A percentile compares a stretch with the other conserved stretches of the same genome.
Evolutionary conservation across 129 eudicot species (phyloP).

Genomic region (Flaveria sonorensis): DNA sequence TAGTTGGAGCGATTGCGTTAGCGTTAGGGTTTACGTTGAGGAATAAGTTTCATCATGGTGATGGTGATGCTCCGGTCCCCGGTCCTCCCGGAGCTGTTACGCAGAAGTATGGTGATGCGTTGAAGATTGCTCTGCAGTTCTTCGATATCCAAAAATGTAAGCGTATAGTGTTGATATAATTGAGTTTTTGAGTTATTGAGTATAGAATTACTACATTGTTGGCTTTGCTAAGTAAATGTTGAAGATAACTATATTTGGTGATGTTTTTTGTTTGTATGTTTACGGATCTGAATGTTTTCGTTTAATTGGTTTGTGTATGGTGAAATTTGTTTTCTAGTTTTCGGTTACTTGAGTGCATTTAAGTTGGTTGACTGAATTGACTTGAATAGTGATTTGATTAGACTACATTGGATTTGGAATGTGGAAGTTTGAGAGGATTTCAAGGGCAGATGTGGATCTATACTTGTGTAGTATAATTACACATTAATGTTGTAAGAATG

Average conservation of each 20-base stretch:
- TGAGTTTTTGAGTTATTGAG: neutral
- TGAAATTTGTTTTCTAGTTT: neutral
- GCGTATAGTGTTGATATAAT: neutral
- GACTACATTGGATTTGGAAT: constrained; percentile 5
- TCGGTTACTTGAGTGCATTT: neutral
- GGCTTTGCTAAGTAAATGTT: constrained; percentile 12
- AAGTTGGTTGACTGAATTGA: constrained; percentile 14
- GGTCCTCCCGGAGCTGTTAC: constrained; percentile 84
- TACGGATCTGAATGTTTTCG: constrained; percentile 19
- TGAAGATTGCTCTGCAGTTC: constrained; percentile 75
- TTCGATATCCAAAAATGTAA: constrained; percentile 83
- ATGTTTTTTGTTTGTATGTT: constrained; percentile 16
- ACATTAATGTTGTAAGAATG: neutral
- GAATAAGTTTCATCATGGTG: constrained; percentile 40
- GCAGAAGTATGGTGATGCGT: constrained; percentile 72
- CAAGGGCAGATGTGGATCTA: constrained; percentile 5
- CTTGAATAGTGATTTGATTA: neutral
- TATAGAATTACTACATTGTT: constrained; percentile 12
- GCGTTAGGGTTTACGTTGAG: constrained; percentile 43
- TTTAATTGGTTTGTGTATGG: neutral
- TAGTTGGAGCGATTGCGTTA: constrained; percentile 48
- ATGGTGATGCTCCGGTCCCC: constrained; percentile 44
- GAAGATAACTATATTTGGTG: neutral
- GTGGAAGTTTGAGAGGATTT: neutral
- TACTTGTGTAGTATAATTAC: neutral